phyloP scores from a whole-genome alignment of 2,329 filamentous ascomycete species.

The Myriosclerotinia duriaeana region DNA sequence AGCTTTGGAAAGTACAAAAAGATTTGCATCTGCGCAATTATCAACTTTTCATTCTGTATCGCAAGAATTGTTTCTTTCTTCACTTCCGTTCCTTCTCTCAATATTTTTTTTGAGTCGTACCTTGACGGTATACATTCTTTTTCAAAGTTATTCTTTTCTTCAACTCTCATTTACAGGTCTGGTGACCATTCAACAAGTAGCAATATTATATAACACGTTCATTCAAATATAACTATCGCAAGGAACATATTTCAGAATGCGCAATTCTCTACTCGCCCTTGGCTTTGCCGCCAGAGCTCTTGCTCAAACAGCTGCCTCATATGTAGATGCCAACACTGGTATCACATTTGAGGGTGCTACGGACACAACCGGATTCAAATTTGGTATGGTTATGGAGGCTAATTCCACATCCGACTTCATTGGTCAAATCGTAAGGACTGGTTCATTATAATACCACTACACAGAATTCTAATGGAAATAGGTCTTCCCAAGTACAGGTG shows the following conservation, averaged over 20 bases:
- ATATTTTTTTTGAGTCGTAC: slow-evolving; percentile 9
- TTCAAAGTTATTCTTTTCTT: slow-evolving; percentile 21
- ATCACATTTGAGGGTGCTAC: slow-evolving; percentile 47
- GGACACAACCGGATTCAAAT: slow-evolving; percentile 44
- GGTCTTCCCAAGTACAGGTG: slow-evolving; percentile 25
- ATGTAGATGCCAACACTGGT: slow-evolving; percentile 47
- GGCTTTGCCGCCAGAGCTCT: slow-evolving; percentile 18
- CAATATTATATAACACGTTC: slow-evolving; percentile 7
- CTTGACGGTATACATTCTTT: slow-evolving; percentile 23
- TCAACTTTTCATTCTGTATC: not conserved
- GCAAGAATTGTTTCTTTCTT: slow-evolving; percentile 13
- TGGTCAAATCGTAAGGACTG: slow-evolving; percentile 51
- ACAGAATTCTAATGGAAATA: not conserved
- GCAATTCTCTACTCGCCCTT: slow-evolving; percentile 14
- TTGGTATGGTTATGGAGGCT: slow-evolving; percentile 53
- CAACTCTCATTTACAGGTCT: slow-evolving; percentile 19
- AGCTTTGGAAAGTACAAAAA: slow-evolving; percentile 16
- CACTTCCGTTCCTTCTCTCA: slow-evolving; percentile 12
- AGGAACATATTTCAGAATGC: slow-evolving; percentile 15
- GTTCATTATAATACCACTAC: not conserved
- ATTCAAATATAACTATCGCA: slow-evolving; percentile 1
- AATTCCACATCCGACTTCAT: slow-evolving; percentile 53
- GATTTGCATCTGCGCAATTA: not conserved
- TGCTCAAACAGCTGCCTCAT: slow-evolving; percentile 35
- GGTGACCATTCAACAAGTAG: slow-evolving; percentile 9